Evolutionary conservation across 345 rosid species (phyloP).

Genomic region (Firmiana major): DNA sequence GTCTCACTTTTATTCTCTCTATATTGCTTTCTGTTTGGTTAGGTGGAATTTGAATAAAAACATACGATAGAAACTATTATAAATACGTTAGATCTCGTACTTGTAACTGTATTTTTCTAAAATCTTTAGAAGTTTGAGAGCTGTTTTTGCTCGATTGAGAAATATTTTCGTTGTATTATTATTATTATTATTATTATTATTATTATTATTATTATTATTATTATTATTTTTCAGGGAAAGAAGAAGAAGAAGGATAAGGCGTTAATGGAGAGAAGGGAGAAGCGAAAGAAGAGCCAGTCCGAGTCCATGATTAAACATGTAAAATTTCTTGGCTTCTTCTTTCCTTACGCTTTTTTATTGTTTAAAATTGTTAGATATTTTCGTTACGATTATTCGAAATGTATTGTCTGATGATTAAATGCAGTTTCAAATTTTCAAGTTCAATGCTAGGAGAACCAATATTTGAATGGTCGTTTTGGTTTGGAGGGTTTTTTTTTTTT

Average conservation of each 20-base stretch:
- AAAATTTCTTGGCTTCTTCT: not conserved
- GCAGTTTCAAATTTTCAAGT: not conserved
- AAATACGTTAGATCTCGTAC: constrained; percentile 6
- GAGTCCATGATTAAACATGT: constrained; percentile 22
- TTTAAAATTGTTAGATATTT: not conserved
- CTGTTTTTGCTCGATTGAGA: not conserved
- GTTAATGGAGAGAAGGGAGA: constrained; percentile 8
- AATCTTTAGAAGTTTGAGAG: not conserved
- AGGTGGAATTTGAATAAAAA: not conserved
- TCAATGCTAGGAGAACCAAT: not conserved
- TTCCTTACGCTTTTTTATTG: not conserved
- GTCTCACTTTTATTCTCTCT: not conserved
- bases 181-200: not conserved
- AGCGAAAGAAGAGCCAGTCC: constrained; percentile 31
- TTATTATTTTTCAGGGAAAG: constrained; percentile 6
- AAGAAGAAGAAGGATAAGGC: constrained; percentile 1
- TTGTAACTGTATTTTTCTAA: not conserved
- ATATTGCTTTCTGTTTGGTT: not conserved
- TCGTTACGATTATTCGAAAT: not conserved
- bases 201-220: not conserved
- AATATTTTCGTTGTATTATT: not conserved
- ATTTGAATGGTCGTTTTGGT: not conserved
- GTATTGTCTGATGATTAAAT: not conserved
- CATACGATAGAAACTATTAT: not conserved
- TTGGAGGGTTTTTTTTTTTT: not conserved